Percentiles rank a stretch among this genome's conserved stretches.
phyloP scores from a whole-genome alignment of 352 stramenopile species.

The Phytopythium sindhum region DNA sequence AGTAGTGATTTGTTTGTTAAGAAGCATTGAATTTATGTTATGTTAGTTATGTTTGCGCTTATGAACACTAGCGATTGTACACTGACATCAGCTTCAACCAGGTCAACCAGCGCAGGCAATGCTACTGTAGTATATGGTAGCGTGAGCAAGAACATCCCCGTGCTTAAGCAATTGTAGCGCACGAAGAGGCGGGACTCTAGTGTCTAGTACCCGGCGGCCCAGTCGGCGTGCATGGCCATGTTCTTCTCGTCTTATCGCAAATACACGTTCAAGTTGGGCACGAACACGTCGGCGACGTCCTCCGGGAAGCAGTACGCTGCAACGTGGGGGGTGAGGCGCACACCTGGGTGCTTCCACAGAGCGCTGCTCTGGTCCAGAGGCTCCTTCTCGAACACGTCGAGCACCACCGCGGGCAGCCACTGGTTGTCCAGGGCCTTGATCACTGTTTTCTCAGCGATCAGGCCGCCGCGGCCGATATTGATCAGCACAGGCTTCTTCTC shows the following conservation, averaged over 20 bases:
- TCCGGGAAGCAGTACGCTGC: conserved; percentile 63
- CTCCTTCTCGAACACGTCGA: conserved; percentile 56
- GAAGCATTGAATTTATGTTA: no score
- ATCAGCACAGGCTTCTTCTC: conserved; percentile 81
- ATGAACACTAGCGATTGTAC: no score
- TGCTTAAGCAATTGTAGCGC: background rate
- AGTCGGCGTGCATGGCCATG: conserved; percentile 30
- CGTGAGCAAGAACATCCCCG: no score
- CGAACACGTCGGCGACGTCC: conserved; percentile 75
- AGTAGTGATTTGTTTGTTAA: no score
- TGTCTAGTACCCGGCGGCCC: conserved; percentile 26
- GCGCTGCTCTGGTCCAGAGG: conserved; percentile 33
- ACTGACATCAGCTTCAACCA: no score
- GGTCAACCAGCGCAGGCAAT: no score
- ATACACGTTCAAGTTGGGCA: conserved; percentile 46
- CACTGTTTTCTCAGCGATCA: conserved; percentile 58
- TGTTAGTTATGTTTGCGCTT: no score
- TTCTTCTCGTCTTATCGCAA: conserved; percentile 12
- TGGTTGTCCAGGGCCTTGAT: conserved; percentile 52
- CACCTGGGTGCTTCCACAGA: conserved; percentile 56
- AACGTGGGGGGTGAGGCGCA: conserved; percentile 77
- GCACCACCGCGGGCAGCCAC: conserved; percentile 49
- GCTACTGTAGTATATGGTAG: no score
- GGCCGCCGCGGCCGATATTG: conserved; percentile 84
- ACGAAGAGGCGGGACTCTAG: background rate